Conservation (phyloP, 75 land plant genomes). For the Larix kaempferi region DNA sequence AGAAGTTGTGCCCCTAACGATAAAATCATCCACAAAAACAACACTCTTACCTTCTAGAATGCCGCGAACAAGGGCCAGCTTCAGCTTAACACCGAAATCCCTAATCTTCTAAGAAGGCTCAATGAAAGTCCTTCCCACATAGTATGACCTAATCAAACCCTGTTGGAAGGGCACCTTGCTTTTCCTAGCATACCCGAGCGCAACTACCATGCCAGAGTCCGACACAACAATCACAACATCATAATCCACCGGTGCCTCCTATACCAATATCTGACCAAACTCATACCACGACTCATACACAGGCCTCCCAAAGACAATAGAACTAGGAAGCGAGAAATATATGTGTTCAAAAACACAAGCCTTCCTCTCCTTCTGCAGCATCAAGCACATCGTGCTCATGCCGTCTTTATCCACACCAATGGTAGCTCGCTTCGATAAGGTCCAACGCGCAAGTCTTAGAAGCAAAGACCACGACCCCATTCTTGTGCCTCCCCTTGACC, state of each 20-base stretch:
- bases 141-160: slow-evolving; percentile 55
- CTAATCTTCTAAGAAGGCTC: slow-evolving; percentile 28
- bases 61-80: slow-evolving; percentile 18
- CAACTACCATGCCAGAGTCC: slow-evolving; percentile 31
- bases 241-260: slow-evolving; percentile 25
- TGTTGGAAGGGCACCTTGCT: slow-evolving; percentile 57
- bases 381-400: slow-evolving; percentile 59
- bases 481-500: slow-evolving; percentile 75
- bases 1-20: slow-evolving; percentile 95
- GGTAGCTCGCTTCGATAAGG: slow-evolving; percentile 74
- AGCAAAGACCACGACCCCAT: slow-evolving; percentile 87
- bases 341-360: slow-evolving; percentile 87
- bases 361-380: slow-evolving; percentile 57
- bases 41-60: slow-evolving; percentile 24
- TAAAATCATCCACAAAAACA: slow-evolving; percentile 72
- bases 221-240: slow-evolving; percentile 33
- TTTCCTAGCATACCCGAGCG: slow-evolving; percentile 24
- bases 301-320: slow-evolving; percentile 23
- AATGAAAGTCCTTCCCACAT: slow-evolving; percentile 34
- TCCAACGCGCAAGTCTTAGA: slow-evolving; percentile 96
- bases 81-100: slow-evolving; percentile 34
- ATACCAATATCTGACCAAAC: slow-evolving; percentile 18
- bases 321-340: slow-evolving; percentile 27
- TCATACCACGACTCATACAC: slow-evolving; percentile 21
- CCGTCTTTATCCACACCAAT: slow-evolving; percentile 72